Conservation (phyloP, 768 basidiomycete species). For the Tricholoma furcatifolium region DNA sequence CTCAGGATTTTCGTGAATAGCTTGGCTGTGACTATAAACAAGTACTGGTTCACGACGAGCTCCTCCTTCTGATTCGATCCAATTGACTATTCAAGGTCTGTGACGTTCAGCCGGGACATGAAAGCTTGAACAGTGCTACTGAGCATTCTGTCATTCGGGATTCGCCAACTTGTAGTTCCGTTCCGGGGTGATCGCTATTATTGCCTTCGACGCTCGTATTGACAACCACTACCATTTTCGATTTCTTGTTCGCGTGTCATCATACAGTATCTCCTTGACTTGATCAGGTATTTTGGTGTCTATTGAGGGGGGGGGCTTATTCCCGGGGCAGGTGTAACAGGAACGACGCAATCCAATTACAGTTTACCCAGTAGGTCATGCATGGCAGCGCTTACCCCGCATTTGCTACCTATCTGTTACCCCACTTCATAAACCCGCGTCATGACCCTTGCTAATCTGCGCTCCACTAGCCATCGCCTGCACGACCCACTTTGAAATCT, state of each 20-base stretch:
- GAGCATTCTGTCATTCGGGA: neutral
- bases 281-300: neutral
- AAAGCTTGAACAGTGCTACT: no score
- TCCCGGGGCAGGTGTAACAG: conserved; percentile 3
- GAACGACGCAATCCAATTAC: neutral
- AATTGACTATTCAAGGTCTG: no score
- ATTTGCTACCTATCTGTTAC: neutral
- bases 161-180: neutral
- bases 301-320: neutral
- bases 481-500: neutral
- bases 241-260: neutral
- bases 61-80: no score
- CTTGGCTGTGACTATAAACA: neutral
- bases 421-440: conserved; percentile 3
- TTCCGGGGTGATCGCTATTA: conserved; percentile 10
- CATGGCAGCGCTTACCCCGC: conserved; percentile 7
- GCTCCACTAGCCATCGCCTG: neutral
- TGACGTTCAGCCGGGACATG: no score
- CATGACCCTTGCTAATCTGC: neutral
- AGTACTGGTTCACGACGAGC: neutral
- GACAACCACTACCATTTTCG: neutral
- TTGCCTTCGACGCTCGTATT: neutral
- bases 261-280: conserved; percentile 1
- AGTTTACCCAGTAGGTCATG: no score
- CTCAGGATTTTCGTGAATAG: neutral